These are phyloP conservation scores for Fragaria nilgerrensis DNA, from an alignment of 306 rosid species.

Conservation along the genomic window DNA sequence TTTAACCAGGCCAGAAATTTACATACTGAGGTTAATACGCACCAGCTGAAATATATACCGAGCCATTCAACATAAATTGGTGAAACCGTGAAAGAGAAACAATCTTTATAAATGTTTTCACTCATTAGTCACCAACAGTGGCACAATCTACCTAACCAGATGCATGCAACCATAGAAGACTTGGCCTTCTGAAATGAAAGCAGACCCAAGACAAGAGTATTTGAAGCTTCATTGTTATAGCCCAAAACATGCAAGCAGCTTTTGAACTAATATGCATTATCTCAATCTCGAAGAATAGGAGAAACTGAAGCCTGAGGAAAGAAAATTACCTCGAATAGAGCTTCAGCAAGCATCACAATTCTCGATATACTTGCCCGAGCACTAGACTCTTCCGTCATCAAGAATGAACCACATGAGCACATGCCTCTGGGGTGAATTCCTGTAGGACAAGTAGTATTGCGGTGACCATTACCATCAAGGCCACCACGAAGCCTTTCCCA, in stretches of 20 bases:
- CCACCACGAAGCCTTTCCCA: conserved; percentile 95
- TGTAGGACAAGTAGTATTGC: conserved; percentile 66
- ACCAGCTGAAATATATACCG: background rate
- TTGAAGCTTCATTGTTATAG: background rate
- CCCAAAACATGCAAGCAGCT: background rate
- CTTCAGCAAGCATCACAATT: conserved; percentile 96
- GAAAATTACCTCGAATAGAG: conserved; percentile 78
- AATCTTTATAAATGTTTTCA: background rate
- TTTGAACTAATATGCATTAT: background rate
- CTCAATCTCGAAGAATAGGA: background rate
- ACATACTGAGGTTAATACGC: background rate
- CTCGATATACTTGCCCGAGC: conserved; percentile 95
- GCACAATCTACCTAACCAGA: background rate
- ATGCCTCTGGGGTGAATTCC: conserved; percentile 86
- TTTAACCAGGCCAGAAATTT: background rate
- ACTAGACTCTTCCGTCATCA: conserved; percentile 64
- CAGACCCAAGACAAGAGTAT: background rate
- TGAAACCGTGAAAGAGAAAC: background rate
- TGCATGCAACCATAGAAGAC: background rate
- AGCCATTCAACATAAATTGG: background rate
- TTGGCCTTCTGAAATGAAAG: background rate
- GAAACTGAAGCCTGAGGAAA: conserved; percentile 20
- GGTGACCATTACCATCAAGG: conserved; percentile 63
- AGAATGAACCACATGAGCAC: conserved; percentile 77
- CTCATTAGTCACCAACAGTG: background rate